phyloP scores from a whole-genome alignment of 495 filamentous ascomycete species.

The Glonium stellatum region DNA sequence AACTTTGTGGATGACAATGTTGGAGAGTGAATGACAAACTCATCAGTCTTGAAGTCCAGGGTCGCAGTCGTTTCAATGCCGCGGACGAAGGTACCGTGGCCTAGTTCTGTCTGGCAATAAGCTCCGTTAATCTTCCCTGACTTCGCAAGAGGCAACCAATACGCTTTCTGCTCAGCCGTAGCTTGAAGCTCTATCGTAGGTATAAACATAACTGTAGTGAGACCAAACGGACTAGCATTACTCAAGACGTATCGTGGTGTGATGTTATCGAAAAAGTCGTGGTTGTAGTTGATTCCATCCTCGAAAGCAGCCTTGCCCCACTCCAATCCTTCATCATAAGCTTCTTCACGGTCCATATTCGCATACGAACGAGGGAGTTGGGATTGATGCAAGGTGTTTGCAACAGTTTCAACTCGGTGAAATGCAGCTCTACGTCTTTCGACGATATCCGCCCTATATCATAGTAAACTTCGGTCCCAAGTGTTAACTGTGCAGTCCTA shows the following conservation, averaged over 20 bases:
- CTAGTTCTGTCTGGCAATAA: constrained; percentile 21
- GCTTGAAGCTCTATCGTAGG: background rate
- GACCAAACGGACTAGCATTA: constrained; percentile 9
- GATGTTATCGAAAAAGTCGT: constrained; percentile 6
- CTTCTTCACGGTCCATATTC: constrained; percentile 8
- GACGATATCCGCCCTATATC: constrained; percentile 1
- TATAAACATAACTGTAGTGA: constrained; percentile 4
- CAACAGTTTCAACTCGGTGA: constrained; percentile 8
- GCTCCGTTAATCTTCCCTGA: constrained; percentile 8
- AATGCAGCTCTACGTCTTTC: constrained; percentile 8
- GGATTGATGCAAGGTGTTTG: background rate
- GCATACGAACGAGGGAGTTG: constrained; percentile 8
- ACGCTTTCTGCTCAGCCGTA: constrained; percentile 7
- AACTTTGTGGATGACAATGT: constrained; percentile 31
- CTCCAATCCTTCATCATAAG: constrained; percentile 9
- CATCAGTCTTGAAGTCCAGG: constrained; percentile 23
- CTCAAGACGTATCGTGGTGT: constrained; percentile 9
- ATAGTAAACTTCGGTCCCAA: background rate
- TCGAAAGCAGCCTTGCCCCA: constrained; percentile 14
- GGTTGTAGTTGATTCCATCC: constrained; percentile 9
- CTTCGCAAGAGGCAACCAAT: constrained; percentile 8
- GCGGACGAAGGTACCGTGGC: constrained; percentile 28
- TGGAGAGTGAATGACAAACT: constrained; percentile 32
- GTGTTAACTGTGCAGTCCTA: background rate
- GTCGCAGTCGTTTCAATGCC: constrained; percentile 33